Evolutionary conservation across 371 early-diverging fungal species (phyloP).

Genomic region (Syncephalastrum monosporum): DNA sequence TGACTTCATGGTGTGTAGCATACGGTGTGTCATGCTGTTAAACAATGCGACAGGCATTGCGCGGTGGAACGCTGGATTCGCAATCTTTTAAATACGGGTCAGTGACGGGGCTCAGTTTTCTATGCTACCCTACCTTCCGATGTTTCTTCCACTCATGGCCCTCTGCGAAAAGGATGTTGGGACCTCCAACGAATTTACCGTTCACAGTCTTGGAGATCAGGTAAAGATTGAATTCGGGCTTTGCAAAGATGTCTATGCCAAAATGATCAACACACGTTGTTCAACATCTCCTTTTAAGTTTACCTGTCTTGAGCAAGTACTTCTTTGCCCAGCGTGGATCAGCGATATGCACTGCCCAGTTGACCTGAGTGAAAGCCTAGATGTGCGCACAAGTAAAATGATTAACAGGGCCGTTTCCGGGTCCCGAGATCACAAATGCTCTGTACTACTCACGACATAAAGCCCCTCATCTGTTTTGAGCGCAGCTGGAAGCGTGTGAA

Average conservation of each 20-base stretch:
- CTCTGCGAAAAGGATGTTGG: constrained; percentile 8
- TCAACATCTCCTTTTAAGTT: background rate
- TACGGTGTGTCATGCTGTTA: constrained; percentile 1
- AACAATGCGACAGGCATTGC: constrained; percentile 22
- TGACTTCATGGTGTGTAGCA: no score
- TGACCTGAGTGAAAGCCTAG: no score
- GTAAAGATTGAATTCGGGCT: background rate
- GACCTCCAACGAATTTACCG: constrained; percentile 19
- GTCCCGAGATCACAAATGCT: no score
- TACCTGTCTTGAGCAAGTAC: constrained; percentile 5
- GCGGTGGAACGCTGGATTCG: constrained; percentile 20
- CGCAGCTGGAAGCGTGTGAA: no score
- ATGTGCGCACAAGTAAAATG: no score
- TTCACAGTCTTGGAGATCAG: constrained; percentile 8
- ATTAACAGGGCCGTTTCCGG: no score
- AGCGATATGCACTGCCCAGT: constrained; percentile 12
- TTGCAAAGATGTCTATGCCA: background rate
- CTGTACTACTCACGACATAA: no score
- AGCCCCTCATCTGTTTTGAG: no score
- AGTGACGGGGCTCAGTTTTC: background rate
- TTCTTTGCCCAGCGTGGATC: constrained; percentile 7
- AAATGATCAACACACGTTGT: background rate
- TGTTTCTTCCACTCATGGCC: constrained; percentile 16
- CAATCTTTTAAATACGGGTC: constrained; percentile 7
- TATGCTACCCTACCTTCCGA: constrained; percentile 11